Percentiles rank a stretch among this genome's conserved stretches.
These are phyloP conservation scores for Diplodia mutila DNA, from an alignment of 2,329 filamentous ascomycete genomes.

Conservation along the genomic window DNA sequence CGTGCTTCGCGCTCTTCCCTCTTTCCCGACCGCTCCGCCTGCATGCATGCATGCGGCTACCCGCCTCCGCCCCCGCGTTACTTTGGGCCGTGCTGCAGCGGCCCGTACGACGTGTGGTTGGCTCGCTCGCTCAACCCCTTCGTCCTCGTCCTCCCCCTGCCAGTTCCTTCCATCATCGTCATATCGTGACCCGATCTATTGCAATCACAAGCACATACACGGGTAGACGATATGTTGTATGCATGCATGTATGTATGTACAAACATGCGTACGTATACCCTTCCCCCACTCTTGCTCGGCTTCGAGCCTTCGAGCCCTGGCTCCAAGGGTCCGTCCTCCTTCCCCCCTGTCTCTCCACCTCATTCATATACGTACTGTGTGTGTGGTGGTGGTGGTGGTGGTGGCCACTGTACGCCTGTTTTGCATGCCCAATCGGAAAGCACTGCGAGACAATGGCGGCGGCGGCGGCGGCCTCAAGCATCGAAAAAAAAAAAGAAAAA, in stretches of 20 bases:
- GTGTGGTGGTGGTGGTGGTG: no score
- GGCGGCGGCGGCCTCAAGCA: no score
- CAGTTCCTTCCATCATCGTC: neutral
- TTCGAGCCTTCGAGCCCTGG: neutral
- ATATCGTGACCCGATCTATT: neutral
- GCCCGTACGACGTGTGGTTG: neutral
- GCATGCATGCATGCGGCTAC: neutral
- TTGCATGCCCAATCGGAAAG: neutral
- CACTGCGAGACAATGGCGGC: no score
- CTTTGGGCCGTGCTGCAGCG: neutral
- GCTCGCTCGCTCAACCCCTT: neutral
- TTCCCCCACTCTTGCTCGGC: neutral
- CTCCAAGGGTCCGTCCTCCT: neutral
- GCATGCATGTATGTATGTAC: neutral
- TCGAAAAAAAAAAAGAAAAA: no score
- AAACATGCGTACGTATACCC: neutral
- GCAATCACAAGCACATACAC: neutral
- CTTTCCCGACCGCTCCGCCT: neutral
- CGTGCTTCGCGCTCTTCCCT: neutral
- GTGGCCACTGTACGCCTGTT: neutral
- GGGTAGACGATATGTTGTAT: neutral
- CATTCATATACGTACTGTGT: neutral
- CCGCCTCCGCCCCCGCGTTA: neutral
- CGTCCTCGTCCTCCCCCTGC: neutral
- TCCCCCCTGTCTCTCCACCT: neutral